Evolutionary conservation across 1,139 yeast genomes (phyloP).

Genomic region (Debaryomyces psychrophilus): DNA sequence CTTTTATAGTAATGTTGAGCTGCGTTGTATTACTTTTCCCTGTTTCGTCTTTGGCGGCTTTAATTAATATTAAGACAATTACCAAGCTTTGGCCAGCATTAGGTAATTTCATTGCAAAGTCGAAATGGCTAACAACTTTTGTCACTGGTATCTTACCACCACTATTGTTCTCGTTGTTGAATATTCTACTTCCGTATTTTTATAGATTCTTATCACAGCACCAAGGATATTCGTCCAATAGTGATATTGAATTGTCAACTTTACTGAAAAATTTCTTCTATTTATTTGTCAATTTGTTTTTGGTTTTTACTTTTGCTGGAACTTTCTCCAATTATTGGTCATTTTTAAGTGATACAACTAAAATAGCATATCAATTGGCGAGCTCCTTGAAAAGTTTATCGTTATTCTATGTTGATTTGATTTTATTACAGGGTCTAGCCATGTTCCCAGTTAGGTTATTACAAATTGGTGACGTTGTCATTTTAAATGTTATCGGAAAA

Average conservation of each 20-base stretch:
- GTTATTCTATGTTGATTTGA: constrained; percentile 72
- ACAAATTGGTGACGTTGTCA: constrained; percentile 53
- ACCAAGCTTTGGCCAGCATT: constrained; percentile 73
- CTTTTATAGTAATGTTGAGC: constrained; percentile 61
- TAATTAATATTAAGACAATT: constrained; percentile 71
- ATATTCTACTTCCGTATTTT: constrained; percentile 67
- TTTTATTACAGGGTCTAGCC: constrained; percentile 74
- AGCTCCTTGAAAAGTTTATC: constrained; percentile 69
- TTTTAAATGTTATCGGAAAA: constrained; percentile 61
- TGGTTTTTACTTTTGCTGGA: constrained; percentile 80
- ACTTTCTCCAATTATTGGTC: constrained; percentile 78
- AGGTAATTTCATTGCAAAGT: constrained; percentile 59
- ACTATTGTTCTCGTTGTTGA: constrained; percentile 68
- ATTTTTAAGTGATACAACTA: constrained; percentile 75
- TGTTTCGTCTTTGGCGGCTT: constrained; percentile 73
- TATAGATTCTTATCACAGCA: constrained; percentile 66
- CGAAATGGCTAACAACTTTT: constrained; percentile 70
- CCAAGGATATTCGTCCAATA: constrained; percentile 74
- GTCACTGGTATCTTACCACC: constrained; percentile 80
- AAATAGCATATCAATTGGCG: constrained; percentile 73
- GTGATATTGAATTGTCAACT: constrained; percentile 74
- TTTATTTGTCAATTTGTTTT: constrained; percentile 74
- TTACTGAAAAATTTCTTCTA: constrained; percentile 79
- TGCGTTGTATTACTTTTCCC: constrained; percentile 69
- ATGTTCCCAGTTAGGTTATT: constrained; percentile 73